phyloP scores from a whole-genome alignment of 1,284 basidiomycete species.

The Boletus sp. region DNA sequence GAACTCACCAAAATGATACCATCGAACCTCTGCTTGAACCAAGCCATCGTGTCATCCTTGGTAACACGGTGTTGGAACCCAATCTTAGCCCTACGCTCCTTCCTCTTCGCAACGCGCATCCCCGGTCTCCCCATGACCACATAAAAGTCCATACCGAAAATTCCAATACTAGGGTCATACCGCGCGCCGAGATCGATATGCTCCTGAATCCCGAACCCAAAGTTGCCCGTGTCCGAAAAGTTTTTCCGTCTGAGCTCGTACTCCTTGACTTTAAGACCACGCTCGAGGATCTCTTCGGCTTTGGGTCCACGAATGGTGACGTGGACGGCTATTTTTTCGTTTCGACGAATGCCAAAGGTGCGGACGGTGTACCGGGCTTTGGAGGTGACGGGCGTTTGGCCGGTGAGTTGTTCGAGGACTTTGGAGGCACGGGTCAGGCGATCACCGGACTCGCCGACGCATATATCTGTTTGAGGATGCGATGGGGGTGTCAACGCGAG shows the following conservation, averaged over 20 bases:
- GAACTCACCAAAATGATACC: slow-evolving; percentile 84
- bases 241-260: slow-evolving; percentile 93
- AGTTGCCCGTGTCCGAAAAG: slow-evolving; percentile 98
- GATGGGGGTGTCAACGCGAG: neutral
- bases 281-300: slow-evolving; percentile 99
- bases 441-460: slow-evolving; percentile 99
- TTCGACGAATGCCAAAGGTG: slow-evolving; percentile 98
- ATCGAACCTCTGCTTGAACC: slow-evolving; percentile 99
- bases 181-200: slow-evolving; percentile 99
- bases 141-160: slow-evolving; percentile 98
- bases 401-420: slow-evolving; percentile 98
- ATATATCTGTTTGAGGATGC: slow-evolving; percentile 73
- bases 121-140: slow-evolving; percentile 98
- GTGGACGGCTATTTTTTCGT: slow-evolving; percentile 99
- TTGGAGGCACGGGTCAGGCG: slow-evolving; percentile 98
- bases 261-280: slow-evolving; percentile 99
- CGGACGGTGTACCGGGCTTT: slow-evolving; percentile 99
- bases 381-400: slow-evolving; percentile 98
- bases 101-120: slow-evolving; percentile 87
- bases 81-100: slow-evolving; percentile 83
- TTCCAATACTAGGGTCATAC: slow-evolving; percentile 96
- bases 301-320: slow-evolving; percentile 99
- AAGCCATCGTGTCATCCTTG: slow-evolving; percentile 92
- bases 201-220: slow-evolving; percentile 97
- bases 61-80: slow-evolving; percentile 86